Conservation (phyloP, 495 filamentous ascomycete species). For the Penicillium robsamsonii region DNA sequence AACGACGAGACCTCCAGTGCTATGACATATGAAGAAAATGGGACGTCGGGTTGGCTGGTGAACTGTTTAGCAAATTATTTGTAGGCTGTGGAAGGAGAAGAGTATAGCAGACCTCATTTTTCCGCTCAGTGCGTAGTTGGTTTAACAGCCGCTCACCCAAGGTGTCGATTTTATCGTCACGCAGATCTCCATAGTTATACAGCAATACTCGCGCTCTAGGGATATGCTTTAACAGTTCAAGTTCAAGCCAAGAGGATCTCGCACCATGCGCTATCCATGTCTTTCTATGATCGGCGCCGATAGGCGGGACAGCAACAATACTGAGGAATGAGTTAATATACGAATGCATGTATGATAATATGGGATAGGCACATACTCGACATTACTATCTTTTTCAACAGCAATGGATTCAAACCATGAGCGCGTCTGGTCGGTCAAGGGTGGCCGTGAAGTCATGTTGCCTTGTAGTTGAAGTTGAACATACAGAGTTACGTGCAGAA, state of each 20-base stretch:
- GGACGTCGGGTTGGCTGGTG: constrained; percentile 40
- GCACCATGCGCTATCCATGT: constrained; percentile 32
- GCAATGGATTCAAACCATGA: constrained; percentile 21
- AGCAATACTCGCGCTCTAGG: constrained; percentile 51
- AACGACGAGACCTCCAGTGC: constrained; percentile 61
- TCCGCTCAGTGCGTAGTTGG: constrained; percentile 40
- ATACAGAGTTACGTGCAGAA: background rate
- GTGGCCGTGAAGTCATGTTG: constrained; percentile 12
- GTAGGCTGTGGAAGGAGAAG: background rate
- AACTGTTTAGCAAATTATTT: background rate
- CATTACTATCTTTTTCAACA: constrained; percentile 25
- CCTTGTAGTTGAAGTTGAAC: background rate
- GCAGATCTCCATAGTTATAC: constrained; percentile 52
- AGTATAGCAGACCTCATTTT: constrained; percentile 7
- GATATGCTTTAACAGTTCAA: constrained; percentile 27
- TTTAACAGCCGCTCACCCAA: constrained; percentile 52
- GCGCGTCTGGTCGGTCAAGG: constrained; percentile 6
- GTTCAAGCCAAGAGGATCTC: constrained; percentile 27
- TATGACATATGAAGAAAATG: constrained; percentile 64
- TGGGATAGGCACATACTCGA: constrained; percentile 35
- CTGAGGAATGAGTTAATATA: constrained; percentile 20
- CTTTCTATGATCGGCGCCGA: constrained; percentile 40
- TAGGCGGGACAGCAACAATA: constrained; percentile 44
- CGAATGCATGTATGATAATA: background rate
- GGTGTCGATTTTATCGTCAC: constrained; percentile 47